Conservation (phyloP, 257 asterid genomes). For the Leptodermis oblonga region DNA sequence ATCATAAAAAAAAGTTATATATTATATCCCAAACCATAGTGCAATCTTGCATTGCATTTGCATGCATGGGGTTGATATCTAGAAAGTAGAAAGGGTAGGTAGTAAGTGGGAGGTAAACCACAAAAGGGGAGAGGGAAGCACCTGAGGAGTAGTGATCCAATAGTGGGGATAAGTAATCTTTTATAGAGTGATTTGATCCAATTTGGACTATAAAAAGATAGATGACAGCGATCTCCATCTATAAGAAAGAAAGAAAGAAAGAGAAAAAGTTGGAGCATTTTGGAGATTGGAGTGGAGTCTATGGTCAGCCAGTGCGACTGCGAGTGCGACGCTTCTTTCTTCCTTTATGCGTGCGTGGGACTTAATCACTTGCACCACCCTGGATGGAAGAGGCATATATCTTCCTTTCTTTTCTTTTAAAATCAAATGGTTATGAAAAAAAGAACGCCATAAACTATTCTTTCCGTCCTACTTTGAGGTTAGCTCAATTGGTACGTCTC, state of each 20-base stretch:
- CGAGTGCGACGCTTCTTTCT: not conserved
- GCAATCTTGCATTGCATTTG: too few relatives aligned
- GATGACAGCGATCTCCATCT: constrained; percentile 2
- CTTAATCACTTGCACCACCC: not conserved
- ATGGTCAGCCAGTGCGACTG: too few relatives aligned
- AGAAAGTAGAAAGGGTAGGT: not conserved
- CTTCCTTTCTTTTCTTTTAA: not conserved
- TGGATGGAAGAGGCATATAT: not conserved
- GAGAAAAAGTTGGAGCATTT: not conserved
- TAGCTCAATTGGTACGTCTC: too few relatives aligned
- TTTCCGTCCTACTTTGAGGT: too few relatives aligned
- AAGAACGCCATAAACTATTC: too few relatives aligned
- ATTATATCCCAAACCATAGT: too few relatives aligned
- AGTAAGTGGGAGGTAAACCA: not conserved
- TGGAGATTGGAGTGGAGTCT: too few relatives aligned
- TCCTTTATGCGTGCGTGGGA: not conserved
- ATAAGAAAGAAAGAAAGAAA: too few relatives aligned
- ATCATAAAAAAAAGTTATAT: too few relatives aligned
- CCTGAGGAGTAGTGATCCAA: not conserved
- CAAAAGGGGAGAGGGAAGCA: not conserved
- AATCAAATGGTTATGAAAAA: too few relatives aligned
- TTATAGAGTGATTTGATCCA: not conserved
- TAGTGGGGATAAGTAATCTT: not conserved
- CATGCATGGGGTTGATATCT: too few relatives aligned
- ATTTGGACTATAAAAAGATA: not conserved